Evolutionary conservation across 805 yeast species (phyloP).

Genomic region (Spencermartinsiella europaea): DNA sequence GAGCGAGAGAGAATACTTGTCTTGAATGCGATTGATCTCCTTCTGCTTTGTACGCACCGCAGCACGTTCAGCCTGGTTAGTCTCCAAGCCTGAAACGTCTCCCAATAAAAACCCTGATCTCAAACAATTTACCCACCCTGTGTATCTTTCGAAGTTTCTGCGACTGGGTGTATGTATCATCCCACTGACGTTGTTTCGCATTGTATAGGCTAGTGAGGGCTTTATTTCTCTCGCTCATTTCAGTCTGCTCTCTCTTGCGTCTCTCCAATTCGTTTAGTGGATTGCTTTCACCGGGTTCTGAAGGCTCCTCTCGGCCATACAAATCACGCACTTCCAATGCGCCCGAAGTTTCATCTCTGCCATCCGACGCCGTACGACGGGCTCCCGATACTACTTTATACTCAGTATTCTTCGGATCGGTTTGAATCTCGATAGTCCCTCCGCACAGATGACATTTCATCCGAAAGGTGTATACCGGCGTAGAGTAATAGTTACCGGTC

Average conservation of each 20-base stretch:
- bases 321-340: background rate
- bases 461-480: constrained; percentile 28
- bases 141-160: constrained; percentile 23
- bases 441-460: constrained; percentile 29
- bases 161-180: constrained; percentile 24
- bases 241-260: constrained; percentile 5
- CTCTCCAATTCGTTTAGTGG: constrained; percentile 22
- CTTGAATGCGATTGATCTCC: constrained; percentile 9
- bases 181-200: constrained; percentile 21
- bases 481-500: constrained; percentile 27
- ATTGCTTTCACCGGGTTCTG: background rate
- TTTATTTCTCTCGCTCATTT: constrained; percentile 8
- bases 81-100: background rate
- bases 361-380: constrained; percentile 7
- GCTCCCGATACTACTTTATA: constrained; percentile 26
- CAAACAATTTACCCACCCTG: constrained; percentile 2
- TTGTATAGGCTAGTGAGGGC: constrained; percentile 17
- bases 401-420: constrained; percentile 30
- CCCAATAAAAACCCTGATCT: background rate
- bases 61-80: constrained; percentile 12
- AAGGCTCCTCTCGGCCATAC: background rate
- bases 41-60: constrained; percentile 4
- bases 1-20: constrained; percentile 13
- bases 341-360: constrained; percentile 12
- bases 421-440: constrained; percentile 24